Conservation (phyloP, 2,329 filamentous ascomycete genomes). For the Leptographium flavum region DNA sequence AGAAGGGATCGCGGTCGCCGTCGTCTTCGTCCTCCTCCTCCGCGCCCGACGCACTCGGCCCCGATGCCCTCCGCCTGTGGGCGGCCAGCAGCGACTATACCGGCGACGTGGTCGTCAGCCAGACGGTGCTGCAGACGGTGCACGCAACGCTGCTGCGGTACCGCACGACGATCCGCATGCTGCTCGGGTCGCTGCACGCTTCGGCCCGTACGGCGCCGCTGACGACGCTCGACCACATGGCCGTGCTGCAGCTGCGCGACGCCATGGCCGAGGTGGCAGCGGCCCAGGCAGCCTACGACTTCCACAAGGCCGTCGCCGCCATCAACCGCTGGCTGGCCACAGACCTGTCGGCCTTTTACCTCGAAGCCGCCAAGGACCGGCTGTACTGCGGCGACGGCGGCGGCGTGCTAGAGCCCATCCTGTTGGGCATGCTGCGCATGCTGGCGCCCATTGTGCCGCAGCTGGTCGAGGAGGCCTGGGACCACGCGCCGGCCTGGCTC, state of each 20-base stretch:
- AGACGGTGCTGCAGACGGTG: conserved; percentile 60
- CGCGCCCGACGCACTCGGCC: conserved; percentile 57
- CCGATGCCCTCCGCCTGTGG: conserved; percentile 83
- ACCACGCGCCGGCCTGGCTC: conserved; percentile 54
- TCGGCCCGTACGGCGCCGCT: conserved; percentile 35
- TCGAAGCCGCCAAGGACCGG: conserved; percentile 83
- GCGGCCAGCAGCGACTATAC: conserved; percentile 87
- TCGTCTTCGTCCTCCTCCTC: neutral
- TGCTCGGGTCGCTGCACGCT: conserved; percentile 60
- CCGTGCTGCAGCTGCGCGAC: conserved; percentile 57
- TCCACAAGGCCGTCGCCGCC: conserved; percentile 58
- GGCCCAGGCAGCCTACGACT: conserved; percentile 60
- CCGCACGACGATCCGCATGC: conserved; percentile 78
- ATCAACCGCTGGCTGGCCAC: conserved; percentile 71
- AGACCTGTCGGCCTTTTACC: conserved; percentile 84
- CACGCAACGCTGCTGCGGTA: conserved; percentile 74
- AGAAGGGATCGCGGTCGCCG: neutral
- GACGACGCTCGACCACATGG: conserved; percentile 56
- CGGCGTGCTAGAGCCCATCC: conserved; percentile 51
- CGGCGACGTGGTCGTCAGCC: conserved; percentile 69
- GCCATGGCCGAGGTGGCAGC: conserved; percentile 50
- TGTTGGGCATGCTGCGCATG: conserved; percentile 61
- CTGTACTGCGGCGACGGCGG: conserved; percentile 69
- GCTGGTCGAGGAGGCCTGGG: conserved; percentile 81
- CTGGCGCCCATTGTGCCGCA: conserved; percentile 69